Percentiles rank a stretch among this genome's conserved stretches.
These are phyloP conservation scores for Phytophthora boehmeriae DNA, from an alignment of 352 stramenopile genomes.

Conservation along the genomic window DNA sequence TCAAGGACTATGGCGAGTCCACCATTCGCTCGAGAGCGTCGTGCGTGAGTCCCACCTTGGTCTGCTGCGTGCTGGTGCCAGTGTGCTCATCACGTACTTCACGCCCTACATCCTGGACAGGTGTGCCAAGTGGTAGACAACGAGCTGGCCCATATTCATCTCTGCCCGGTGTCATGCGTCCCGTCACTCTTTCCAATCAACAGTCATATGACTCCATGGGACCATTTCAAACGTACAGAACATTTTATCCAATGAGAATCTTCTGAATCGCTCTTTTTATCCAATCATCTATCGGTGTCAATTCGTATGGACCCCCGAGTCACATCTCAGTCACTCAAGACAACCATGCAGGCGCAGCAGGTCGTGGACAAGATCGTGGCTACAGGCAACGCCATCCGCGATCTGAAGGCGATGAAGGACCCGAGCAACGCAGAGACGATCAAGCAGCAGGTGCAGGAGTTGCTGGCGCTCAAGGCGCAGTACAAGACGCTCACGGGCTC, in stretches of 20 bases:
- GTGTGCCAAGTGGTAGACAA: slow-evolving; percentile 77
- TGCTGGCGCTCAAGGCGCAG: slow-evolving; percentile 77
- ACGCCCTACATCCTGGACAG: slow-evolving; percentile 87
- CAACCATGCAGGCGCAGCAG: slow-evolving; percentile 35
- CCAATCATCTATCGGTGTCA: slow-evolving; percentile 28
- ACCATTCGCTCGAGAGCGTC: slow-evolving; percentile 83
- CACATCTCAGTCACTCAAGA: slow-evolving; percentile 4
- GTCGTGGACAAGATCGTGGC: slow-evolving; percentile 71
- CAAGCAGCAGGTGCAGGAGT: slow-evolving; percentile 53
- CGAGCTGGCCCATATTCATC: background rate
- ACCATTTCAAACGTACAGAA: background rate
- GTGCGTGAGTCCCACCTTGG: slow-evolving; percentile 85
- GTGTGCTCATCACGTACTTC: slow-evolving; percentile 99
- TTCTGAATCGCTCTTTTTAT: slow-evolving; percentile 14
- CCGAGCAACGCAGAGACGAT: slow-evolving; percentile 50
- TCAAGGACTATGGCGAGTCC: slow-evolving; percentile 93
- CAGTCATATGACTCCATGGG: background rate
- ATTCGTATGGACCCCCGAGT: slow-evolving; percentile 21
- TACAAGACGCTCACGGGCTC: slow-evolving; percentile 79
- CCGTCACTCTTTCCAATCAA: background rate
- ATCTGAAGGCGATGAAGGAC: slow-evolving; percentile 82
- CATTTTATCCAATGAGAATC: background rate
- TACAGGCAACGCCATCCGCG: slow-evolving; percentile 78
- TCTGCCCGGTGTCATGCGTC: background rate
- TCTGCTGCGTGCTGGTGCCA: slow-evolving; percentile 92